Evolutionary conservation across 495 filamentous ascomycete species (phyloP).

Genomic region (Entonaema liquescens): DNA sequence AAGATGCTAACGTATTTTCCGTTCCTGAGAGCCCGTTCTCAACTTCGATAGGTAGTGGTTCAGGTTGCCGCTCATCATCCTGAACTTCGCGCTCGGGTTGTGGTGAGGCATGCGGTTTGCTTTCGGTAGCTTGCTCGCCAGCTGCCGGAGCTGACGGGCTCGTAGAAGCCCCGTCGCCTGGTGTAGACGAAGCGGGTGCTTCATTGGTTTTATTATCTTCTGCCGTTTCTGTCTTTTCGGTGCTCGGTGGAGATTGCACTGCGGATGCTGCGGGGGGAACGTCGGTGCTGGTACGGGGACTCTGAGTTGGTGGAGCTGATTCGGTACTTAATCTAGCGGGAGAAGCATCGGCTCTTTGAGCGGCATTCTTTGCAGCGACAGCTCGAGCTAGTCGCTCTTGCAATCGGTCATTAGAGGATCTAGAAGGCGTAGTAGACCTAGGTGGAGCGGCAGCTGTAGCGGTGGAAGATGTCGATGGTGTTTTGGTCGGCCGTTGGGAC

Average conservation of each 20-base stretch:
- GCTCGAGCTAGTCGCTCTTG: constrained; percentile 83
- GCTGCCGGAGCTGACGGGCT: constrained; percentile 10
- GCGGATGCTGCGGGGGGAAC: not conserved
- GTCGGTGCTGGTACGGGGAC: constrained; percentile 43
- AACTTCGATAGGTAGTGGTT: not conserved
- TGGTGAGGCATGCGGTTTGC: constrained; percentile 1
- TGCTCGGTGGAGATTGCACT: not conserved
- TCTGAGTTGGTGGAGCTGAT: constrained; percentile 28
- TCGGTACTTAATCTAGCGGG: constrained; percentile 36
- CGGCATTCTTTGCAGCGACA: constrained; percentile 57
- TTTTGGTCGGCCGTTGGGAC: constrained; percentile 32
- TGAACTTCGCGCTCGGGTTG: constrained; percentile 11
- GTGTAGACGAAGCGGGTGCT: not conserved
- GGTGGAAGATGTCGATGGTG: constrained; percentile 41
- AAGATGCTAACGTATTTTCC: constrained; percentile 6
- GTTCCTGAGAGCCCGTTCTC: not conserved
- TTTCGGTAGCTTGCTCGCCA: not conserved
- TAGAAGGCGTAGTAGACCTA: constrained; percentile 48
- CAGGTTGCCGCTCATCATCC: constrained; percentile 2
- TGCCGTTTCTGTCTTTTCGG: not conserved
- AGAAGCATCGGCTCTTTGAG: constrained; percentile 34
- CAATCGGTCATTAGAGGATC: constrained; percentile 75
- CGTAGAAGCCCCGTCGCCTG: not conserved
- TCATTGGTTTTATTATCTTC: constrained; percentile 1
- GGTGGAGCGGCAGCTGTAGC: constrained; percentile 23